Percentiles rank a stretch among this genome's conserved stretches.
phyloP scores from a whole-genome alignment of 495 filamentous ascomycete species.

The Hypoxylon perforatum region DNA sequence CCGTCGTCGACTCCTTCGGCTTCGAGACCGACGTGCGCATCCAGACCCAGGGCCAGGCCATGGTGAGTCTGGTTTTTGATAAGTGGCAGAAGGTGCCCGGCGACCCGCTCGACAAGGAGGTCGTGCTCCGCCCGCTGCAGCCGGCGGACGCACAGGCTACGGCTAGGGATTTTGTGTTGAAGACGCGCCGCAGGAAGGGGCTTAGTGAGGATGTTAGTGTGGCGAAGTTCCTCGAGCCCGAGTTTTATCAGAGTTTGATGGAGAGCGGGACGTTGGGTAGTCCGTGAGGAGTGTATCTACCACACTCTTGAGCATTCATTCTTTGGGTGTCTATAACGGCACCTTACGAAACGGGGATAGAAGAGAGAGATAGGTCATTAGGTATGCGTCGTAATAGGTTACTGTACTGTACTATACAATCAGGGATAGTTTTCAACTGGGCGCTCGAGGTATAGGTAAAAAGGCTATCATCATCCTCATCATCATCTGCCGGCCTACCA shows the following conservation, averaged over 20 bases:
- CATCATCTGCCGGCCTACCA: not conserved
- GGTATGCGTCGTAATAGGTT: not conserved
- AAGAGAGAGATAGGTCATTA: not conserved
- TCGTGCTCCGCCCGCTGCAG: constrained; percentile 84
- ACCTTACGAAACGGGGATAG: not conserved
- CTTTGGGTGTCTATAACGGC: not conserved
- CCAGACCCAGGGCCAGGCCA: constrained; percentile 92
- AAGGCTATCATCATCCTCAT: too few species aligned
- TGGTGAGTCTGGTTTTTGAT: constrained; percentile 93
- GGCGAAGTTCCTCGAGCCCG: constrained; percentile 93
- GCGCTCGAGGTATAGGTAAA: too few species aligned
- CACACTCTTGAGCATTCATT: not conserved
- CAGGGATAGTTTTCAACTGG: not conserved
- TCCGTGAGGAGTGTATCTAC: constrained; percentile 21
- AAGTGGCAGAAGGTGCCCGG: constrained; percentile 95
- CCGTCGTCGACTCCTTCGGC: constrained; percentile 95
- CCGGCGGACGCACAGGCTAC: constrained; percentile 87
- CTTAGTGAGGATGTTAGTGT: constrained; percentile 95
- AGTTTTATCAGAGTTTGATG: constrained; percentile 87
- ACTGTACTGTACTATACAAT: constrained; percentile 4
- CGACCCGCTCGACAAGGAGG: constrained; percentile 89
- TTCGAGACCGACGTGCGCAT: constrained; percentile 98
- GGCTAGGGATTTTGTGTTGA: constrained; percentile 94
- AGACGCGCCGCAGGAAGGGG: constrained; percentile 93
- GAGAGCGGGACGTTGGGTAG: constrained; percentile 84